A percentile compares a stretch with the other conserved stretches of the same genome.
phyloP scores from a whole-genome alignment of 148 eudicot species.

The Arctostaphylos glauca region DNA sequence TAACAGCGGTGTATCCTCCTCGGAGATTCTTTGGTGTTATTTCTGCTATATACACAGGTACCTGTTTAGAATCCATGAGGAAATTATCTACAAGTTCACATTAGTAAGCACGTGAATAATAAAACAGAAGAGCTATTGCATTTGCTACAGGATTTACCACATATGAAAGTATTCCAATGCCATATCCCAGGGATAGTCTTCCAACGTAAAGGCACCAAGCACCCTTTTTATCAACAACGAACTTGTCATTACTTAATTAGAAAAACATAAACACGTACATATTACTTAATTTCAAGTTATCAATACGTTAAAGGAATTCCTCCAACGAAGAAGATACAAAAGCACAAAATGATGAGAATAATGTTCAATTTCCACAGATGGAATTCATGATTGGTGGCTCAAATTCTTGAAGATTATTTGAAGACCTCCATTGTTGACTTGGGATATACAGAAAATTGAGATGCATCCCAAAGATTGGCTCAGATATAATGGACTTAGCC shows the following conservation, averaged over 20 bases:
- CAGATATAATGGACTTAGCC: no score
- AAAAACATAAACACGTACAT: neutral
- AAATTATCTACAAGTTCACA: neutral
- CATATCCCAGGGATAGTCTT: slow-evolving; percentile 57
- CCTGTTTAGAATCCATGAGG: slow-evolving; percentile 34
- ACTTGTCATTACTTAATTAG: no score
- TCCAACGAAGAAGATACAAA: neutral
- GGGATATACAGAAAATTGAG: no score
- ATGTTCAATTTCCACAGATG: no score
- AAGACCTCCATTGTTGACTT: no score
- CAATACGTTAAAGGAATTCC: neutral
- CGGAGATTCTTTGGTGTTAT: slow-evolving; percentile 82
- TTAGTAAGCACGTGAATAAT: neutral
- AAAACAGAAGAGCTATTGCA: neutral
- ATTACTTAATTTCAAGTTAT: neutral
- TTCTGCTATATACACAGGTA: slow-evolving; percentile 85
- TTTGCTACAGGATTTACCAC: slow-evolving; percentile 41
- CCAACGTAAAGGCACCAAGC: slow-evolving; percentile 68
- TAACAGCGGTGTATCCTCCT: slow-evolving; percentile 64
- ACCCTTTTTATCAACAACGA: slow-evolving; percentile 37
- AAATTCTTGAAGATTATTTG: no score
- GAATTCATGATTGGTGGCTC: no score
- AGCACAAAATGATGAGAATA: neutral
- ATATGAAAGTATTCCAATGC: slow-evolving; percentile 74
- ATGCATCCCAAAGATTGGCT: no score